Evolutionary conservation across 2,329 filamentous ascomycete genomes (phyloP).

Genomic region (Fusarium sp.): DNA sequence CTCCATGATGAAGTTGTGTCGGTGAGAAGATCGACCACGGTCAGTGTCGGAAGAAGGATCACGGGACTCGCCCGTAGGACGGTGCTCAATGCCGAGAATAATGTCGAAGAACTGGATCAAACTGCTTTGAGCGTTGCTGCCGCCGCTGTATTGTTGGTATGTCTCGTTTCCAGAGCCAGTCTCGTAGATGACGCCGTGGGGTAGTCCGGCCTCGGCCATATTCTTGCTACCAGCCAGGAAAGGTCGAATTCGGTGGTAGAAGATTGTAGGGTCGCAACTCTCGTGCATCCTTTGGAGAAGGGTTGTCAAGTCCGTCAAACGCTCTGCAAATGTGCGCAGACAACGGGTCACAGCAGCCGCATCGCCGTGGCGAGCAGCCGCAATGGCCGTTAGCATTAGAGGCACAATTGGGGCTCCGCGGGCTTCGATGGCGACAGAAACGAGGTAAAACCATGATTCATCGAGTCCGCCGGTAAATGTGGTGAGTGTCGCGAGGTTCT

Average conservation of each 20-base stretch:
- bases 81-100: constrained; percentile 88
- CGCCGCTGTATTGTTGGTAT: constrained; percentile 89
- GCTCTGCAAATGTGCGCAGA: constrained; percentile 86
- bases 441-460: constrained; percentile 98
- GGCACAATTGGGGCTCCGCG: constrained; percentile 88
- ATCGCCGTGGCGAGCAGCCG: constrained; percentile 80
- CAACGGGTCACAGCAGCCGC: constrained; percentile 78
- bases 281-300: constrained; percentile 93
- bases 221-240: constrained; percentile 98
- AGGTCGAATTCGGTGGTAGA: constrained; percentile 96
- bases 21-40: constrained; percentile 54
- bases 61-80: constrained; percentile 82
- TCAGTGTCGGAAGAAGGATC: constrained; percentile 58
- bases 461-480: constrained; percentile 96
- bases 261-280: constrained; percentile 91
- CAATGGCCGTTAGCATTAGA: constrained; percentile 88
- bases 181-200: constrained; percentile 89
- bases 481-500: constrained; percentile 87
- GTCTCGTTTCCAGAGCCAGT: constrained; percentile 75
- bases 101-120: constrained; percentile 98
- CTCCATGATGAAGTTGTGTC: constrained; percentile 92
- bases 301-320: constrained; percentile 83
- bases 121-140: constrained; percentile 97
- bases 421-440: constrained; percentile 95
- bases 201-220: constrained; percentile 93